Evolutionary conservation across 352 stramenopile species (phyloP), one percentile per base, ranked within the genome.

Genomic region (Phytophthora chlamydospora): DNA sequence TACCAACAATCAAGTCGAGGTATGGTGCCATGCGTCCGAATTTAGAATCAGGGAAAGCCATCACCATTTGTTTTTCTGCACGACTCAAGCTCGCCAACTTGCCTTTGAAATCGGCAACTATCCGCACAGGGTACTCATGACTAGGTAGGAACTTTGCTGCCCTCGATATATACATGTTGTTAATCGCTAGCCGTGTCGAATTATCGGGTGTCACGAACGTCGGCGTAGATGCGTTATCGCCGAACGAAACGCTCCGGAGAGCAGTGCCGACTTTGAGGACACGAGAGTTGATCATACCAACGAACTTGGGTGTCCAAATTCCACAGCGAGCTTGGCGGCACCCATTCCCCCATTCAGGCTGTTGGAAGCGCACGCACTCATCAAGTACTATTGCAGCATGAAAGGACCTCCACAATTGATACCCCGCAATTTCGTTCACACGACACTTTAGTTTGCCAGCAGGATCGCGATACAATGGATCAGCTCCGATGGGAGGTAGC

Each of bases 171-270:
- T 34, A 47, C 0, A 48, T 49, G 16, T 48, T 43, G 17, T 58
- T 49, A n/a, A 58, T 58, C 0, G 50, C 33, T 0, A 58, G 0
- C 12, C 50, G n/a, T 5, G 50, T 49, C 9, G 9, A 17, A 17
- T 58, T 49, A 11, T 58, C 50, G 2, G 50, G 50, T n/a, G 38
- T 58, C 3, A 58, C 38, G 17, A 58, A 58, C 19, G n/a, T 42
- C 6, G 14, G n/a, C 36, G 14, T 27, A 3, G 21, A 24, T 24
- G 21, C 6, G 6, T 13, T 21, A 10, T 16, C n/a, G 36, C n/a
- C 9, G 36, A 42, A 21, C n/a, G 6, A 16, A 42, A 42, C 13
- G n/a, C 36, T 42, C 19, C 36, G 4, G 21, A 42, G 13, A 42
- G 36, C 36, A 42, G 11, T 13, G 6, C 12, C n/a, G 21, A 24